Conservation (phyloP, 768 basidiomycete genomes). For the Pleurotus platypus region DNA sequence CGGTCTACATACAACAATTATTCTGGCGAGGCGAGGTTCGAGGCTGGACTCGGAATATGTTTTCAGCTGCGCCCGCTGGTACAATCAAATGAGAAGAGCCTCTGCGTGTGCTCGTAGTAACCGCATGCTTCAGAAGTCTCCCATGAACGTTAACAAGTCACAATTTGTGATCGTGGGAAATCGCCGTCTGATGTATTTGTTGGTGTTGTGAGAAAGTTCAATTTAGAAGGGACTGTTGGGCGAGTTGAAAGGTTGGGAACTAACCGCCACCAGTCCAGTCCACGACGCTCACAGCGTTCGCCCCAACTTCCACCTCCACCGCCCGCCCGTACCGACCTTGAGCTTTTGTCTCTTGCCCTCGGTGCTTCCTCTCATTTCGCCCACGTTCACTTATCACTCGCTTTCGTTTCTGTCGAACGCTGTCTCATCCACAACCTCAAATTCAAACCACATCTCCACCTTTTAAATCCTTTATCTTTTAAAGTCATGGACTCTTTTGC, state of each 20-base stretch:
- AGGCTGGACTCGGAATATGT: not conserved
- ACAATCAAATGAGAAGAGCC: not conserved
- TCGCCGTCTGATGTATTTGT: constrained; percentile 15
- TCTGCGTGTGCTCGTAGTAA: not conserved
- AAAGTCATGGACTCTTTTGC: constrained; percentile 19
- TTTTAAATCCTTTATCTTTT: not conserved
- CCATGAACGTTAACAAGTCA: not conserved
- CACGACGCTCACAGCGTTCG: constrained; percentile 2
- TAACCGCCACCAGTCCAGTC: constrained; percentile 9
- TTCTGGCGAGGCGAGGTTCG: not conserved
- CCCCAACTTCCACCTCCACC: constrained; percentile 7
- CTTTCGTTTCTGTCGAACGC: constrained; percentile 13
- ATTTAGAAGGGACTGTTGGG: not conserved
- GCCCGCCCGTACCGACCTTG: constrained; percentile 9
- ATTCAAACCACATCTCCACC: constrained; percentile 15
- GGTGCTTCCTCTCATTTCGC: constrained; percentile 33
- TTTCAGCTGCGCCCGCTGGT: not conserved
- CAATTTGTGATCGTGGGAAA: not conserved
- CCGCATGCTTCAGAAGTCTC: not conserved
- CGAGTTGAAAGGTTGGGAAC: constrained; percentile 6
- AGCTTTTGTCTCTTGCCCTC: constrained; percentile 12
- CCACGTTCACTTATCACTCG: constrained; percentile 22
- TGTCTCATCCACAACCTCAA: constrained; percentile 2
- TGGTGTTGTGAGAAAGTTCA: constrained; percentile 5
- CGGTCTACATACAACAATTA: not conserved